Base-by-base conservation (phyloP, 805 yeast species). In the Candida vaughaniae region DNA sequence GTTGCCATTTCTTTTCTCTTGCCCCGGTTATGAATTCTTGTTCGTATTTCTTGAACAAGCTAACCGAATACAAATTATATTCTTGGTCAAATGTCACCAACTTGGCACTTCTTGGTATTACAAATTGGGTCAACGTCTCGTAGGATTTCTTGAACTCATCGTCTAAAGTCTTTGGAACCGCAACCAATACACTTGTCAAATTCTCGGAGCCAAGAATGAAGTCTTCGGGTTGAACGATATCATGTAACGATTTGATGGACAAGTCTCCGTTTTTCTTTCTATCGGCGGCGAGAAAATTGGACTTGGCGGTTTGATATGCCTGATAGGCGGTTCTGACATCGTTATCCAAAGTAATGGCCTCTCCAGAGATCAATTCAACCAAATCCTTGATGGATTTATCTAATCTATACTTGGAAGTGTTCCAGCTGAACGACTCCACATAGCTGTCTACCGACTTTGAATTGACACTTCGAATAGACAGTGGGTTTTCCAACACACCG, bases 221-320 rank as follows among this genome's bases (percentile, higher is more conserved):
- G 53, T 93, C 88, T 35, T 80, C 79, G 8, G 88, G 83, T 35
- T 77, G 76, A 35, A 93, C 96, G 38, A 91, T 75, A 53, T 87
- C 93, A 57, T 91, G 97, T 43, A 93, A 71, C 3, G 96, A 85
- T 59, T 86, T 82, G 38, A 91, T 90, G 3, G 96, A 82, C 47
- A 93, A 73, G 59, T 93, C 96, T 41, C 99, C 99, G 25, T 86
- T 83, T 60, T 84, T 85, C 65, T 90, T 90, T 55, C 97, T 79
- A 62, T 91, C 95, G 7, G 95, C 91, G 9, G 96, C 89, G 33
- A 81, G 74, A 43, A 89, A 72, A 56, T 82, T 85, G 29, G 95
- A 78, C 64, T 82, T 86, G 33, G 97, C 96, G 32, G 79, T 76
- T 52, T 79, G 85, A 65, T 88, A 93, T 48, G 69, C 73, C 44